Percentiles rank a stretch among this genome's conserved stretches.
Evolutionary conservation across 371 early-diverging fungal species (phyloP).

Genomic region (Mortierella sp.): DNA sequence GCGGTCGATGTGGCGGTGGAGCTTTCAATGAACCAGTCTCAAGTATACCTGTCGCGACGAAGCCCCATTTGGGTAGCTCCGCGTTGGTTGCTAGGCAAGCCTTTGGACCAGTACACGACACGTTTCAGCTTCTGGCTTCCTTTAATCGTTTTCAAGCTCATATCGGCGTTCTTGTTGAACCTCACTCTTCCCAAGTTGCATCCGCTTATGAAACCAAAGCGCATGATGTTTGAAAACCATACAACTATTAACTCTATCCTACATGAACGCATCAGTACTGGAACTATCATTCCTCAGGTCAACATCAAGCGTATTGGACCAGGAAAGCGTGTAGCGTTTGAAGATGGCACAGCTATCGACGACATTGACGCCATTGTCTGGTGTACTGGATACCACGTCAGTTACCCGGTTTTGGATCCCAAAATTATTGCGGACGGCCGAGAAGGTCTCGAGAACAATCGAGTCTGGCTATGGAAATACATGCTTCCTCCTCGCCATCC

Average conservation of each 20-base stretch:
- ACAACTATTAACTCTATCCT: constrained; percentile 61
- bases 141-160: constrained; percentile 24
- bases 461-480: constrained; percentile 54
- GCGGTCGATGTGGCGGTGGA: constrained; percentile 67
- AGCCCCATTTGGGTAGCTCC: constrained; percentile 43
- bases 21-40: constrained; percentile 62
- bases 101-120: constrained; percentile 60
- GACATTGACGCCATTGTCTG: constrained; percentile 72
- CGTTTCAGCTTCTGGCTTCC: constrained; percentile 50
- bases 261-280: constrained; percentile 61
- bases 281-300: constrained; percentile 58
- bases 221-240: constrained; percentile 50
- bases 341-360: constrained; percentile 65
- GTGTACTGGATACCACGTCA: constrained; percentile 74
- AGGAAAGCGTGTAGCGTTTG: constrained; percentile 64
- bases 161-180: neutral
- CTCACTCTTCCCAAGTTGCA: constrained; percentile 30
- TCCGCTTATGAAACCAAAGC: constrained; percentile 54
- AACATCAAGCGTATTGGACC: constrained; percentile 56
- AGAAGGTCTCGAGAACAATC: constrained; percentile 54
- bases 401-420: constrained; percentile 65
- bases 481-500: constrained; percentile 59
- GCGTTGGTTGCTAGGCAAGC: constrained; percentile 57
- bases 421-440: constrained; percentile 56
- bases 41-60: constrained; percentile 59